phyloP scores from a whole-genome alignment of 225 moss, liverwort and hornwort species.

The Pleurozium schreberi region DNA sequence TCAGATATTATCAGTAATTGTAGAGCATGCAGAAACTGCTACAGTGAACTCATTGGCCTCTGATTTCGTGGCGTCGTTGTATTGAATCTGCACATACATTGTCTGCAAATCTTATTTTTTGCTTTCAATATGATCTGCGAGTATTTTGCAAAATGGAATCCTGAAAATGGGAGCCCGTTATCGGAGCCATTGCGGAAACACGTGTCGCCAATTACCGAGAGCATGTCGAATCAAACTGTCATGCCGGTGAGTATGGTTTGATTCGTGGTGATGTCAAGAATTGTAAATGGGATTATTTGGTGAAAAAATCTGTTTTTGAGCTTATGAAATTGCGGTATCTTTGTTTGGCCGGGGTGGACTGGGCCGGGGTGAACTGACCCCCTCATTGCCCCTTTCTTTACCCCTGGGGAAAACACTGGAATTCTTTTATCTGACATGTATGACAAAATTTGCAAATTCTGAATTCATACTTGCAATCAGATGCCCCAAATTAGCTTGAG shows the following conservation, averaged over 20 bases:
- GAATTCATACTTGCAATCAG: no score
- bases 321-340: not conserved
- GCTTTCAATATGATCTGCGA: not conserved
- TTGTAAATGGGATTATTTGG: not conserved
- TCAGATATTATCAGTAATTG: not conserved
- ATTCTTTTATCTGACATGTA: no score
- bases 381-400: no score
- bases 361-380: no score
- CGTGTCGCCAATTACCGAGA: not conserved
- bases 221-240: not conserved
- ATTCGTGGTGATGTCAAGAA: not conserved
- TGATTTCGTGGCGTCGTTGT: no score
- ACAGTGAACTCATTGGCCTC: not conserved
- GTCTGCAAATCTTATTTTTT: not conserved
- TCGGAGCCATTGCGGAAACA: not conserved
- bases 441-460: no score
- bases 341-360: no score
- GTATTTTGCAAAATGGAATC: not conserved
- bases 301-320: not conserved
- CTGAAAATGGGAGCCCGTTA: not conserved
- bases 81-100: no score
- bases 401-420: no score
- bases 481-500: no score
- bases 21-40: not conserved
- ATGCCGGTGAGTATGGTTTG: not conserved